Evolutionary conservation across 78 protist species (phyloP).

Genomic region (Dictyostelium capitatum): DNA sequence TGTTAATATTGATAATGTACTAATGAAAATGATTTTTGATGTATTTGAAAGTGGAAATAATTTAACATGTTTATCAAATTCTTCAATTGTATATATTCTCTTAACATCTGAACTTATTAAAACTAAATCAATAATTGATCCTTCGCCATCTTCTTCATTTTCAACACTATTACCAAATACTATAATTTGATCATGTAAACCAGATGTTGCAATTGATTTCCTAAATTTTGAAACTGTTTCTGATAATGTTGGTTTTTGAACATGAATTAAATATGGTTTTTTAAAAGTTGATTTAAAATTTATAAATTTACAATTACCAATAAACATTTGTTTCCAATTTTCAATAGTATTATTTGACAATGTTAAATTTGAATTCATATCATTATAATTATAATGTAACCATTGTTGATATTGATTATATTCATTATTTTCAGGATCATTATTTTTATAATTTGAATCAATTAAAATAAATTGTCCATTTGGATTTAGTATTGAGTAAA

Average conservation of each 20-base stretch:
- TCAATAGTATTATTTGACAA: too few relatives aligned
- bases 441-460: not conserved
- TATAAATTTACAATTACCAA: not conserved
- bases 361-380: not conserved
- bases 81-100: too few relatives aligned
- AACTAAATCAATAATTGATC: too few relatives aligned
- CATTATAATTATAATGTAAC: not conserved
- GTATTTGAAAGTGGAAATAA: too few relatives aligned
- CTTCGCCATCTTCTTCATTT: too few relatives aligned
- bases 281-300: not conserved
- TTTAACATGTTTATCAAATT: too few relatives aligned
- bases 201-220: too few relatives aligned
- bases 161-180: not conserved
- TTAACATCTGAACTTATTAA: too few relatives aligned
- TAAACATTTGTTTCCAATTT: not conserved
- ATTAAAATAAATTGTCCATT: constrained; percentile 13
- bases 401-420: constrained; percentile 1
- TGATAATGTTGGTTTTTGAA: not conserved
- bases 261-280: not conserved
- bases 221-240: too few relatives aligned
- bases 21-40: not conserved
- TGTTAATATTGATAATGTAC: too few relatives aligned
- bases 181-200: constrained; percentile 6
- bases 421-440: too few relatives aligned
- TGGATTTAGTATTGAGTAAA: too few relatives aligned